Conservation (phyloP, 106 monocot species). For the Triglochin maritima region DNA sequence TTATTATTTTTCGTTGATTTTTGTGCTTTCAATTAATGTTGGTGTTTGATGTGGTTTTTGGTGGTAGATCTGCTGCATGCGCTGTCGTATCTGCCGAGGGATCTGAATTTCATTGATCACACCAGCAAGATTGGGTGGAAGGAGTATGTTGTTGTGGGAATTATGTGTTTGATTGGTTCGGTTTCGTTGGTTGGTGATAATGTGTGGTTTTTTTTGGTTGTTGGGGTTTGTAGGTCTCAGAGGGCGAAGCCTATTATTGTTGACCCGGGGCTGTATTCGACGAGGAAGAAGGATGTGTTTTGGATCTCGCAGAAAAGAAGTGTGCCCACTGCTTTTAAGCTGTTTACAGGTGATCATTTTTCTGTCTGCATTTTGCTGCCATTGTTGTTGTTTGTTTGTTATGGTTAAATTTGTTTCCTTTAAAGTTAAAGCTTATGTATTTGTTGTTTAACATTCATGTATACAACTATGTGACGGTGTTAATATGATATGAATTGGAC, state of each 20-base stretch:
- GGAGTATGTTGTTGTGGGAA: slow-evolving; percentile 33
- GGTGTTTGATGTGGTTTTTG: neutral
- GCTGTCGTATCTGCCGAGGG: slow-evolving; percentile 53
- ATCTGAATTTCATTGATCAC: slow-evolving; percentile 91
- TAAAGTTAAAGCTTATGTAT: too few species aligned
- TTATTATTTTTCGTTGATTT: neutral
- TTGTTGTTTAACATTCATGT: too few species aligned
- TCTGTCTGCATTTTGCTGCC: neutral
- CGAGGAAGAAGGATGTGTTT: slow-evolving; percentile 54
- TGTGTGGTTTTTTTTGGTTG: neutral
- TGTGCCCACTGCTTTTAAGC: slow-evolving; percentile 77
- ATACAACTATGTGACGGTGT: too few species aligned
- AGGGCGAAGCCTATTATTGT: slow-evolving; percentile 72
- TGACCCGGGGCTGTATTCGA: slow-evolving; percentile 72
- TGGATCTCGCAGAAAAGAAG: slow-evolving; percentile 61
- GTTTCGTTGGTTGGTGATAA: neutral
- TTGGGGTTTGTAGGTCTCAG: slow-evolving; percentile 27
- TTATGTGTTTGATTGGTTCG: neutral
- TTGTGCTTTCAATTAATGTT: neutral
- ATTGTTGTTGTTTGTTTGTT: too few species aligned
- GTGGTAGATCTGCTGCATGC: slow-evolving; percentile 51
- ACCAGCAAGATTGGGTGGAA: slow-evolving; percentile 87
- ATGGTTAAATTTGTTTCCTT: too few species aligned
- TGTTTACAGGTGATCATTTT: slow-evolving; percentile 47
- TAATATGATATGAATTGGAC: too few species aligned